phyloP scores from a whole-genome alignment of 1,139 yeast species.

The Taphrina pruni region DNA sequence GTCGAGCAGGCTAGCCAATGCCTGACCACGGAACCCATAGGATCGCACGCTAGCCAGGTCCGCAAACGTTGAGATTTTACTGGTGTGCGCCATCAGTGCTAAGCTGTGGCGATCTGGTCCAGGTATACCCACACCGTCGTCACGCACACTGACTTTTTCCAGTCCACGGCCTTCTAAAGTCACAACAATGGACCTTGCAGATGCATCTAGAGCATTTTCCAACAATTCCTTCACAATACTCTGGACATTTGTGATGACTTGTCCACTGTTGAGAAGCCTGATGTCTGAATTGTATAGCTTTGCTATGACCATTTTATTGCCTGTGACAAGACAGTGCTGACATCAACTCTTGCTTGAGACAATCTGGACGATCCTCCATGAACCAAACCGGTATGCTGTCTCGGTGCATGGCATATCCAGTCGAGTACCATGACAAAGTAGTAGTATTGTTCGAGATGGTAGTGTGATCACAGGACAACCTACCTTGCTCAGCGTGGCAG shows the following conservation, averaged over 20 bases:
- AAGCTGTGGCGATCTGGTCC: slow-evolving; percentile 58
- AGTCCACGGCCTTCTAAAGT: slow-evolving; percentile 62
- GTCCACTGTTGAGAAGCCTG: slow-evolving; percentile 44
- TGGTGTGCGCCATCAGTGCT: slow-evolving; percentile 64
- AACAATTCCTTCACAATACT: slow-evolving; percentile 65
- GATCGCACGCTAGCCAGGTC: slow-evolving; percentile 58
- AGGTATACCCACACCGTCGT: slow-evolving; percentile 69
- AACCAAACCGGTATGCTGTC: too few relatives aligned
- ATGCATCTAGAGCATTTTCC: slow-evolving; percentile 71
- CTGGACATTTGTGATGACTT: slow-evolving; percentile 49
- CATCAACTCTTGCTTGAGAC: too few relatives aligned
- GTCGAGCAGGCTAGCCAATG: slow-evolving; percentile 60
- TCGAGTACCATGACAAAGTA: too few relatives aligned
- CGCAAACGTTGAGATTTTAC: slow-evolving; percentile 58
- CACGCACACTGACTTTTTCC: slow-evolving; percentile 60
- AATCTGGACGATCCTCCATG: too few relatives aligned
- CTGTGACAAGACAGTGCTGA: not conserved
- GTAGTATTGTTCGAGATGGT: too few relatives aligned
- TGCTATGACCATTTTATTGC: not conserved
- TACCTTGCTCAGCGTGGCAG: too few relatives aligned
- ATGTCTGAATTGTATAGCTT: slow-evolving; percentile 22
- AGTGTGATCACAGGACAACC: too few relatives aligned
- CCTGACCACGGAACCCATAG: slow-evolving; percentile 73
- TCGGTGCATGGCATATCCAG: too few relatives aligned
- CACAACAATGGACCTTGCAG: slow-evolving; percentile 59